These are phyloP conservation scores for Solanum sejunctum DNA, from an alignment of 257 asterid species.

Conservation along the genomic window DNA sequence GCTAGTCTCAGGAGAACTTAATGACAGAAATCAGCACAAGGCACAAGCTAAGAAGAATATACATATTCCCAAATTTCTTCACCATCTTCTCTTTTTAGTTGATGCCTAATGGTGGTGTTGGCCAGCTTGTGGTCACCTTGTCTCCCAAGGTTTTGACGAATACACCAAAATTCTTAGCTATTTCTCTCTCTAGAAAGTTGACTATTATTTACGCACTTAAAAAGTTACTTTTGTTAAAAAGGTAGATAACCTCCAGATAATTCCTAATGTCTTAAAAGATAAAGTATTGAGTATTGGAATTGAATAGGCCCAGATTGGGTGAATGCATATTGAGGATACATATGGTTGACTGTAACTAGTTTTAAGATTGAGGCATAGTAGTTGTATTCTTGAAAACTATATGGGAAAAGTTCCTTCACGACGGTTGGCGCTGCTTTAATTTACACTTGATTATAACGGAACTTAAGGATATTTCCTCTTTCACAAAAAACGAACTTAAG, in stretches of 20 bases:
- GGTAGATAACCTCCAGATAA: not conserved
- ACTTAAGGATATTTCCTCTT: not conserved
- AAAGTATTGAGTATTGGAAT: not conserved
- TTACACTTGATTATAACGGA: not conserved
- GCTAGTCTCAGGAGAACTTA: not conserved
- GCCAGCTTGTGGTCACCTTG: not conserved
- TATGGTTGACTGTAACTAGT: not conserved
- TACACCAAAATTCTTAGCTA: not conserved
- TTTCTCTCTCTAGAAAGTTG: not conserved
- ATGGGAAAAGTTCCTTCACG: not conserved
- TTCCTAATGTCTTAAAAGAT: not conserved
- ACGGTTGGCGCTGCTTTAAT: not conserved
- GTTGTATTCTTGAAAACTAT: not conserved
- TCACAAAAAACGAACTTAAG: not conserved
- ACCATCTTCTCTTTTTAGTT: not conserved
- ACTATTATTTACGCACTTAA: not conserved
- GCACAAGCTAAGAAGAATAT: not conserved
- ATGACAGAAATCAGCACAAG: not conserved
- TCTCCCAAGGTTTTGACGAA: not conserved
- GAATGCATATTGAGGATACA: not conserved
- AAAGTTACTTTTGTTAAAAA: not conserved
- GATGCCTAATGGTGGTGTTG: not conserved
- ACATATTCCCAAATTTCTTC: not conserved
- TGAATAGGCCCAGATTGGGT: not conserved
- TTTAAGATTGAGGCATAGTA: not conserved